Conservation (phyloP, 257 asterid species). For the Eucommia ulmoides region DNA sequence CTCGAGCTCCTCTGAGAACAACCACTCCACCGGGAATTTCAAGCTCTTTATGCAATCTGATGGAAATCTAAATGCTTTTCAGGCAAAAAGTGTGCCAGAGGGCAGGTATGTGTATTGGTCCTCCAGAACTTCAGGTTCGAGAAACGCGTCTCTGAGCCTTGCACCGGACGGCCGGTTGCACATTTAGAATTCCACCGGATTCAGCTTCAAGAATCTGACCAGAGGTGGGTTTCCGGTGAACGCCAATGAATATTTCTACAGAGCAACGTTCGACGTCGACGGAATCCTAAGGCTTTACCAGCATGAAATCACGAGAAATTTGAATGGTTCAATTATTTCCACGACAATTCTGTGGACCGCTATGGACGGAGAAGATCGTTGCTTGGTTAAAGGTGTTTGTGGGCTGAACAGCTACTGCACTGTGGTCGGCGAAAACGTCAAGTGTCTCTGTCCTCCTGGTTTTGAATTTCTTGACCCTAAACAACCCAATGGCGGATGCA, state of each 20-base stretch:
- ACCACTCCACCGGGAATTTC: neutral
- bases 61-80: neutral
- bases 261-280: neutral
- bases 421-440: neutral
- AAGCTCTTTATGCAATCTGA: neutral
- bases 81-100: neutral
- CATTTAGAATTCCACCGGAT: too few species aligned
- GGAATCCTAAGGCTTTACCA: neutral
- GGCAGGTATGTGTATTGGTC: neutral
- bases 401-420: neutral
- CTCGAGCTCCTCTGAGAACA: neutral
- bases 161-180: neutral
- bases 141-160: constrained; percentile 1
- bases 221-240: neutral
- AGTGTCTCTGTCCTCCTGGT: neutral
- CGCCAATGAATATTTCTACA: neutral
- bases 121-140: neutral
- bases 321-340: neutral
- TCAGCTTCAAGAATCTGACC: neutral
- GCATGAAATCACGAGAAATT: neutral
- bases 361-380: neutral
- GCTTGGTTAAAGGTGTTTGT: constrained; percentile 4
- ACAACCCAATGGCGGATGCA: neutral
- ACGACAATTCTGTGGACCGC: neutral
- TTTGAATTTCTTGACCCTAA: neutral